Evolutionary conservation across 805 yeast genomes (phyloP), one percentile per base, ranked within the genome.

Genomic region (Cyberlindnera bimundalis): DNA sequence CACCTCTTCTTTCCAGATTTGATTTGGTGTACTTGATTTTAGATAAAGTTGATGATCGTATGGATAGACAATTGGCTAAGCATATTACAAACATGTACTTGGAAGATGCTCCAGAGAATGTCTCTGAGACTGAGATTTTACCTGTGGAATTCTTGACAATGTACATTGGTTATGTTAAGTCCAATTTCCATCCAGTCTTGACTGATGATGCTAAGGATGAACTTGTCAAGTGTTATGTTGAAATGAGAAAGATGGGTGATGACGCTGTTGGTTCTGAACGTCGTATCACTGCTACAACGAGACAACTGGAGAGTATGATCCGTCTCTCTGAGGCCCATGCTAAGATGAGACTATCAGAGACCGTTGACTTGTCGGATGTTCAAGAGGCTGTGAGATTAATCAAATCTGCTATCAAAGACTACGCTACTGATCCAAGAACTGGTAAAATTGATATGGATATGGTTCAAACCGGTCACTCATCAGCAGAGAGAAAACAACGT

Each of bases 371-470:
- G 19, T 72, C 71, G 21, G 99, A 93, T 62, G 99, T 93, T 6
- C 72, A 74, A 45, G 99, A 93, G 61, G 96, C 98, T 0, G 97
- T 90, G 3, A 76, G 99, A 51, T 71, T 93, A 51, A 93, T 91
- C 59, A 81, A 84, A 53, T 78, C 95, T 3, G 99, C 99, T 12
- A 86, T 93, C 50, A 93, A 93, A 61, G 98, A 93, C 50, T 93
- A 93, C 61, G 99, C 99, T 13, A 93, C 96, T 3, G 99, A 93
- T 66, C 99, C 99, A 18, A 70, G 82, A 26, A 91, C 99, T 0
- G 99, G 99, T 23, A 78, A 93, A 55, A 93, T 93, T 51, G 99
- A 93, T 60, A 89, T 93, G 96, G 96, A 89, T 61, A 71, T 93
- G 60, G 90, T 93, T 21, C 97, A 91, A 66, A 93, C 98, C 0